phyloP scores from a whole-genome alignment of 352 stramenopile species.

The Phytophthora rubi region DNA sequence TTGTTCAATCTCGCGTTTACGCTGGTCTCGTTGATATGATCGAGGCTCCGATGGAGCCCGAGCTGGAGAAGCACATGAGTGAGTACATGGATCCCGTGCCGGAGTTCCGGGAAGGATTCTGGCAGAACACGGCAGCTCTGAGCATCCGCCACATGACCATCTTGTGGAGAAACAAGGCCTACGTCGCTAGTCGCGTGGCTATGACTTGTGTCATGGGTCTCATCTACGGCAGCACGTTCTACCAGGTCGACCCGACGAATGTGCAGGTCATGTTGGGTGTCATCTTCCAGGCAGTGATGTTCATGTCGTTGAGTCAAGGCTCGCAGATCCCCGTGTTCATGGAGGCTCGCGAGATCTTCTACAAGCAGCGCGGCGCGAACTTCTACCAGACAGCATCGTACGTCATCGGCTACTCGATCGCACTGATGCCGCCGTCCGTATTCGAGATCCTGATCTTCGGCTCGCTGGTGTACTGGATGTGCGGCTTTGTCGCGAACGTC shows the following conservation, averaged over 20 bases:
- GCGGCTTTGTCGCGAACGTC: constrained; percentile 47
- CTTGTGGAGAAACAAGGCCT: constrained; percentile 40
- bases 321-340: constrained; percentile 23
- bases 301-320: constrained; percentile 24
- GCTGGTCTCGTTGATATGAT: constrained; percentile 15
- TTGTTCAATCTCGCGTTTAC: constrained; percentile 38
- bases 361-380: constrained; percentile 17
- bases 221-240: constrained; percentile 19
- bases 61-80: constrained; percentile 28
- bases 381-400: constrained; percentile 21
- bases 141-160: constrained; percentile 54
- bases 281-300: constrained; percentile 21
- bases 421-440: constrained; percentile 11
- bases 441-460: constrained; percentile 59
- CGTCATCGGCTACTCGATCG: constrained; percentile 17
- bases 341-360: constrained; percentile 23
- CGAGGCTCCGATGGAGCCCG: constrained; percentile 20
- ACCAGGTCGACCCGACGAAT: constrained; percentile 12
- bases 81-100: constrained; percentile 28
- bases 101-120: constrained; percentile 30
- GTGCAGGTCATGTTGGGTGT: constrained; percentile 23
- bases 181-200: constrained; percentile 26
- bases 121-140: constrained; percentile 22
- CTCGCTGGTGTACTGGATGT: constrained; percentile 81
- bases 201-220: constrained; percentile 27